Conservation (phyloP, 164 flowering plant species). For the Aristolochia californica region DNA sequence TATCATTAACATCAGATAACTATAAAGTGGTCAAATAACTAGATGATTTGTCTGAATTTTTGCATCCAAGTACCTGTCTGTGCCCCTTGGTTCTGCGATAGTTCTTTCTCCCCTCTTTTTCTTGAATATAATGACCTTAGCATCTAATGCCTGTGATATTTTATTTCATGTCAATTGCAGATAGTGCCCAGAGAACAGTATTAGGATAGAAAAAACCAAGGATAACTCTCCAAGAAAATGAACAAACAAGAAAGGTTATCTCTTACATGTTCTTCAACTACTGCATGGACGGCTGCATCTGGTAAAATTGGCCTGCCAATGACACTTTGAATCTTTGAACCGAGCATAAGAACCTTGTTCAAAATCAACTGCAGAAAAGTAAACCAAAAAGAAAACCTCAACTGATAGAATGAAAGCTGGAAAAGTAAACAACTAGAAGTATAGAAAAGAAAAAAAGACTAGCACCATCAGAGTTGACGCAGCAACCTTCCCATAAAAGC, state of each 20-base stretch:
- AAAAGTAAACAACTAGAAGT: neutral
- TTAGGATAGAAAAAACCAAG: neutral
- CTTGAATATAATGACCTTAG: constrained; percentile 93
- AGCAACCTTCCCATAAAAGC: too few species aligned
- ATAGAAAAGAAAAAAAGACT: neutral
- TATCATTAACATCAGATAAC: constrained; percentile 8
- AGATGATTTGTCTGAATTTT: neutral
- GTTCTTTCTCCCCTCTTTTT: constrained; percentile 95
- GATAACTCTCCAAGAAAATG: neutral
- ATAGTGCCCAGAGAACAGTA: neutral
- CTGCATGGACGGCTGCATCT: constrained; percentile 79
- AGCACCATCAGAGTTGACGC: too few species aligned
- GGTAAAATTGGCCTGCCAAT: constrained; percentile 82
- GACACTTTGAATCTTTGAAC: constrained; percentile 70
- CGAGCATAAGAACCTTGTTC: constrained; percentile 83
- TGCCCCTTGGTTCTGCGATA: constrained; percentile 93
- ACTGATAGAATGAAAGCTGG: neutral
- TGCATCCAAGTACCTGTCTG: constrained; percentile 54
- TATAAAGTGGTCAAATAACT: neutral
- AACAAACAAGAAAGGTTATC: neutral
- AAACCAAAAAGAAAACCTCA: neutral
- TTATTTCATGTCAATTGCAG: neutral
- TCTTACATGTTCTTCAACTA: constrained; percentile 98
- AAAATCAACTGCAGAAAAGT: constrained; percentile 57
- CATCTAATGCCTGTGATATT: constrained; percentile 75